These are phyloP conservation scores for Chalciporus chontae DNA, from an alignment of 768 basidiomycete genomes.

Conservation along the genomic window DNA sequence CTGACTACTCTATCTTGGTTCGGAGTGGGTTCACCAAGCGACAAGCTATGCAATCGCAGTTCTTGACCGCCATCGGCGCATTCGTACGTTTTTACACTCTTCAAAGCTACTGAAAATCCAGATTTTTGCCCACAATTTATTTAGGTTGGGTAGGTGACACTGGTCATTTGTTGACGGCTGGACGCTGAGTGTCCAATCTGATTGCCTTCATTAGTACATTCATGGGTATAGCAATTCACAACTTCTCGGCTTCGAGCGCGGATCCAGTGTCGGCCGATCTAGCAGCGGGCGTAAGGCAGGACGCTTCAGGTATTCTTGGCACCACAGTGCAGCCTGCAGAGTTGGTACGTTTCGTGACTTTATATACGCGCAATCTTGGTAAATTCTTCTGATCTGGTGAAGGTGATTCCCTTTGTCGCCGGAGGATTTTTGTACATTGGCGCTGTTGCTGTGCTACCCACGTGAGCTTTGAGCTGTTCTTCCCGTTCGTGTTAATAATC, in stretches of 20 bases:
- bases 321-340: conserved; percentile 79
- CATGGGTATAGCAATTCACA: conserved; percentile 84
- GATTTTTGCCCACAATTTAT: conserved; percentile 21
- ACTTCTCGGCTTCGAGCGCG: conserved; percentile 53
- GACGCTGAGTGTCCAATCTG: conserved; percentile 5
- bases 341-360: conserved; percentile 53
- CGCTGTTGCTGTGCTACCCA: conserved; percentile 86
- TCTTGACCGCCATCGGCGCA: conserved; percentile 87
- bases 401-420: conserved; percentile 89
- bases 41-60: conserved; percentile 93
- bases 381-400: conserved; percentile 13
- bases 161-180: neutral
- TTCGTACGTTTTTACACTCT: conserved; percentile 52
- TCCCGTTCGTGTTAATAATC: conserved; percentile 9
- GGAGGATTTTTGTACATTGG: conserved; percentile 94
- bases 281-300: conserved; percentile 73
- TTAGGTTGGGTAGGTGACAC: conserved; percentile 34
- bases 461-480: conserved; percentile 48
- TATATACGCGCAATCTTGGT: conserved; percentile 8
- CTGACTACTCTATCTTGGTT: conserved; percentile 93
- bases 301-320: conserved; percentile 74
- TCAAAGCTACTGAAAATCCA: conserved; percentile 7
- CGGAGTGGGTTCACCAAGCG: conserved; percentile 86
- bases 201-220: conserved; percentile 54
- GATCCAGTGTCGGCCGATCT: conserved; percentile 51